These are phyloP conservation scores for Ceratobasidium sp. DNA, from an alignment of 1,284 basidiomycete species.

Conservation along the genomic window DNA sequence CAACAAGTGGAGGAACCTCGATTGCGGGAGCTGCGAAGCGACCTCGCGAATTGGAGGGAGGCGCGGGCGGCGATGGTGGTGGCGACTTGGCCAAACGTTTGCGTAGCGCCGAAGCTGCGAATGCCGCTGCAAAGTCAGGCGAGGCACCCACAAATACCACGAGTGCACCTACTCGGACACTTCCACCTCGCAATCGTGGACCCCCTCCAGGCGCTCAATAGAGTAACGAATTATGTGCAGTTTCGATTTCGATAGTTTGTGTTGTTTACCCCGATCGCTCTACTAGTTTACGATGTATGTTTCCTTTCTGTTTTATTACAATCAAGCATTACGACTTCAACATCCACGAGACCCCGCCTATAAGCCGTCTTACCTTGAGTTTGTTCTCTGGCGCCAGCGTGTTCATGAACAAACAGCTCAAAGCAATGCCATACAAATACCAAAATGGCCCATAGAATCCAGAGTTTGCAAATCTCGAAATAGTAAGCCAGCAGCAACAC, in stretches of 20 bases:
- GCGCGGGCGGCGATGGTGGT: not conserved
- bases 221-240: not conserved
- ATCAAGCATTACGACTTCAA: constrained; percentile 6
- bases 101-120: constrained; percentile 26
- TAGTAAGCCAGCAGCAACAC: too few relatives aligned
- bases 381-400: too few relatives aligned
- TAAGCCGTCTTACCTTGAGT: too few relatives aligned
- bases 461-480: too few relatives aligned
- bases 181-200: constrained; percentile 30
- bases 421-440: too few relatives aligned
- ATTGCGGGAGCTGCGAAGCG: constrained; percentile 47
- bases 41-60: constrained; percentile 37
- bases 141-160: constrained; percentile 7
- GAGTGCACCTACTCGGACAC: constrained; percentile 16
- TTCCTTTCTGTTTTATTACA: constrained; percentile 20
- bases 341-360: not conserved
- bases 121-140: constrained; percentile 7
- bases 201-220: constrained; percentile 29
- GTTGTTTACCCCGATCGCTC: constrained; percentile 2
- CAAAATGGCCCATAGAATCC: too few relatives aligned
- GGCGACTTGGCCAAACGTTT: constrained; percentile 36
- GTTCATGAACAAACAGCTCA: too few relatives aligned
- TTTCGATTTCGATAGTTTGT: not conserved
- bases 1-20: constrained; percentile 36
- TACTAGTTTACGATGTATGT: not conserved